These are phyloP conservation scores for Plasmodium relictum DNA, from an alignment of 169 alveolate species.

Conservation along the genomic window DNA sequence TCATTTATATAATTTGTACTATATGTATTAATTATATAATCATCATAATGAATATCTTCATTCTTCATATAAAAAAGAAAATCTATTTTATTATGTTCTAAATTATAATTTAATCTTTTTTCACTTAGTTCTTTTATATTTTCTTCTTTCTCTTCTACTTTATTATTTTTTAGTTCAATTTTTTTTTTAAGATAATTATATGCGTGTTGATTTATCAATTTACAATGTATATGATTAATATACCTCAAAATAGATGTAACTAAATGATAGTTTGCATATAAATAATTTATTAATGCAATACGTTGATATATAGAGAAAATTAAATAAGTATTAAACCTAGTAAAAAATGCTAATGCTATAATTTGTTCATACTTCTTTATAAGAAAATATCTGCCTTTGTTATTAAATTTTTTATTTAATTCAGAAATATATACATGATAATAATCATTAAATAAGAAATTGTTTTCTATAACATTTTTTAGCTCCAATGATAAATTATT, in stretches of 20 bases:
- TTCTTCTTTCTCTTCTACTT: not conserved
- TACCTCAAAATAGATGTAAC: conserved; percentile 55
- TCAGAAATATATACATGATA: conserved; percentile 35
- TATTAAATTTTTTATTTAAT: conserved; percentile 52
- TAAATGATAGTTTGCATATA: conserved; percentile 41
- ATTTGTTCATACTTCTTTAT: conserved; percentile 73
- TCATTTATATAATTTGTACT: conserved; percentile 73
- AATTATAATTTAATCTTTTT: not conserved
- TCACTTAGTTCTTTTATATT: not conserved
- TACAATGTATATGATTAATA: conserved; percentile 65
- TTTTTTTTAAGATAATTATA: not conserved
- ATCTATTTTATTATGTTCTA: not conserved
- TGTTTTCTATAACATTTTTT: conserved; percentile 33
- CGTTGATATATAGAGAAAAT: conserved; percentile 66
- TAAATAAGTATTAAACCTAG: conserved; percentile 60
- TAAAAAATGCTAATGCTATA: conserved; percentile 55
- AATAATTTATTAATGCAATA: conserved; percentile 53
- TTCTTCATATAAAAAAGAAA: conserved; percentile 62
- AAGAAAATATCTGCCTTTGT: conserved; percentile 68
- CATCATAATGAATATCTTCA: conserved; percentile 65
- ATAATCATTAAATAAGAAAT: conserved; percentile 38
- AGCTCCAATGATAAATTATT: conserved; percentile 20
- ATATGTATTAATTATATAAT: conserved; percentile 67
- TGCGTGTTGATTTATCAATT: conserved; percentile 35
- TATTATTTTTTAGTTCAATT: not conserved